These are phyloP conservation scores for Chlamydomonas incerta DNA, from an alignment of 139 green algal genomes.

Conservation along the genomic window DNA sequence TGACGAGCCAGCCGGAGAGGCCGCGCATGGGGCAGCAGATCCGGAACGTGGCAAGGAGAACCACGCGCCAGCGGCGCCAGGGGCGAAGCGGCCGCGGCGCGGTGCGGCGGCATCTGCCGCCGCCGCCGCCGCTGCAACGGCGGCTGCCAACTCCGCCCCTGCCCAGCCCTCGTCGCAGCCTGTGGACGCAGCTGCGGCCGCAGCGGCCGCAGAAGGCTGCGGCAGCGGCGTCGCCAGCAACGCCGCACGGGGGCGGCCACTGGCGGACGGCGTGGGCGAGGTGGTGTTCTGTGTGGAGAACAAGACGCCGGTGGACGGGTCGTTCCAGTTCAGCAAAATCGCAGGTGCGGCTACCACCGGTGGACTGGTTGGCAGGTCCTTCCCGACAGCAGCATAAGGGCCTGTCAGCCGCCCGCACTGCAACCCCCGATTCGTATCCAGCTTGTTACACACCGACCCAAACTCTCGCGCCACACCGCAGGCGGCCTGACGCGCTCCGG, in stretches of 20 bases:
- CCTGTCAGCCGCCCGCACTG: too few species aligned
- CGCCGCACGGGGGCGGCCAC: background rate
- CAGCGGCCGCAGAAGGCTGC: too few species aligned
- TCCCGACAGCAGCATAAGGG: too few species aligned
- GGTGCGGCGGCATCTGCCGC: background rate
- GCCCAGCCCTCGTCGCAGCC: too few species aligned
- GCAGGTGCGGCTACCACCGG: constrained; percentile 40
- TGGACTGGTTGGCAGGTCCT: too few species aligned
- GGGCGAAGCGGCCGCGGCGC: background rate
- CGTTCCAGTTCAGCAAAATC: constrained; percentile 68
- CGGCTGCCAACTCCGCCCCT: background rate
- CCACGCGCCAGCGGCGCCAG: background rate
- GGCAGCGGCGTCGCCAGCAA: too few species aligned
- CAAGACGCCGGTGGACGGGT: constrained; percentile 61
- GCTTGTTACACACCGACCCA: too few species aligned
- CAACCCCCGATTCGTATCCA: too few species aligned
- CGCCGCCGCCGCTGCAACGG: too few species aligned
- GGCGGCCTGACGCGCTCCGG: constrained; percentile 52
- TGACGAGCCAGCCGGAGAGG: background rate
- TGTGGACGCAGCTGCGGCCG: too few species aligned
- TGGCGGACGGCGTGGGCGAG: constrained; percentile 42
- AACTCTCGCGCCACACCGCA: background rate
- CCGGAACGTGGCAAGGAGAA: background rate
- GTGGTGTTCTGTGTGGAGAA: constrained; percentile 70
- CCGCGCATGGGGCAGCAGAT: background rate